Percentiles rank a stretch among this genome's conserved stretches.
Conservation (phyloP, 1,284 basidiomycete genomes). For the Pholiota adiposa region DNA sequence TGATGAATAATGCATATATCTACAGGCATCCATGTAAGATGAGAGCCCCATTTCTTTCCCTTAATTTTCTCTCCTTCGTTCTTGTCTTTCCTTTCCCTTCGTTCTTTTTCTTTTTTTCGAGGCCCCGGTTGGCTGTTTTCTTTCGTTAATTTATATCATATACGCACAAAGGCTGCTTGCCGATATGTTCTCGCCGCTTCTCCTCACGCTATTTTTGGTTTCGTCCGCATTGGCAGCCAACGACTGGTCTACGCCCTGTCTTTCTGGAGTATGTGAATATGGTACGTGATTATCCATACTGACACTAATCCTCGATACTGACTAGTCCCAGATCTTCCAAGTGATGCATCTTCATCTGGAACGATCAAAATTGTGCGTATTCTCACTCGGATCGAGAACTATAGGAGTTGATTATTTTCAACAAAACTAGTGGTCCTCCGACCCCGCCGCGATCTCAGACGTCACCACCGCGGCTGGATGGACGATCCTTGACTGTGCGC, state of each 20-base stretch:
- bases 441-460: constrained; percentile 47
- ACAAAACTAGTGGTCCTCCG: constrained; percentile 43
- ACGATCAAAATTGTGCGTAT: constrained; percentile 40
- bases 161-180: background rate
- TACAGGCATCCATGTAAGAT: background rate
- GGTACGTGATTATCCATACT: constrained; percentile 24
- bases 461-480: constrained; percentile 58
- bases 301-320: no score
- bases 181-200: constrained; percentile 6
- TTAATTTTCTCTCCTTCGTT: background rate
- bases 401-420: background rate
- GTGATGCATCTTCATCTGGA: constrained; percentile 22
- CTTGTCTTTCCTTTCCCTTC: constrained; percentile 7
- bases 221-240: constrained; percentile 33
- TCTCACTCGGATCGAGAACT: constrained; percentile 13
- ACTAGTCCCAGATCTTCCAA: constrained; percentile 19
- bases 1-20: background rate
- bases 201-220: constrained; percentile 11
- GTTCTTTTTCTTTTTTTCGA: background rate
- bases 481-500: constrained; percentile 51
- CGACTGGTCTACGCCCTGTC: constrained; percentile 49
- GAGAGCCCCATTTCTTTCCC: background rate
- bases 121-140: background rate
- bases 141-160: background rate
- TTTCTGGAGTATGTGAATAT: constrained; percentile 43